phyloP scores from a whole-genome alignment of 768 basidiomycete genomes.

The Suillus brevipes region DNA sequence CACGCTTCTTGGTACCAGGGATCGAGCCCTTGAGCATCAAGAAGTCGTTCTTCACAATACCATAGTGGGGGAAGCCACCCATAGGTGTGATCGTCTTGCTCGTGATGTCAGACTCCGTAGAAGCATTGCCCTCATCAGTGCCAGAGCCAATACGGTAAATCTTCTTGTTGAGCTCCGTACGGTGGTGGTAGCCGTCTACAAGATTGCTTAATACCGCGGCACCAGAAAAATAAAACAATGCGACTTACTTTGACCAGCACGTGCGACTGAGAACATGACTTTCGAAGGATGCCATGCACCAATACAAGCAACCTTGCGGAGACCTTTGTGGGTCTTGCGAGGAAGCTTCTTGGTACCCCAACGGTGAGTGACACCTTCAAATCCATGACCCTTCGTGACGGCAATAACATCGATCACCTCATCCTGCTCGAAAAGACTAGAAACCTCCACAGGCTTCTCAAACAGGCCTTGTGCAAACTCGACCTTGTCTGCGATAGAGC shows the following conservation, averaged over 20 bases:
- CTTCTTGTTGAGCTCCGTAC: slow-evolving; percentile 98
- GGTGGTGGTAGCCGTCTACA: slow-evolving; percentile 93
- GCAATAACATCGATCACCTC: slow-evolving; percentile 96
- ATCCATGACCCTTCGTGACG: slow-evolving; percentile 99
- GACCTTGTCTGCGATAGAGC: slow-evolving; percentile 94
- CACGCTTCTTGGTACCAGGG: slow-evolving; percentile 97
- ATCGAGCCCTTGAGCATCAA: slow-evolving; percentile 95
- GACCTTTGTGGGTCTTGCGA: slow-evolving; percentile 99
- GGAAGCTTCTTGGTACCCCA: slow-evolving; percentile 99
- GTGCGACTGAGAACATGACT: slow-evolving; percentile 99
- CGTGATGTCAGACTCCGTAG: slow-evolving; percentile 93
- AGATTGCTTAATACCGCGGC: slow-evolving; percentile 9
- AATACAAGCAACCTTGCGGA: slow-evolving; percentile 98
- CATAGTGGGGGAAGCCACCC: slow-evolving; percentile 99
- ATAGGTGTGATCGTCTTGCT: slow-evolving; percentile 93
- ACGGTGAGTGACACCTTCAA: slow-evolving; percentile 98
- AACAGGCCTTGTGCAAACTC: slow-evolving; percentile 92
- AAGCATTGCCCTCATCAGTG: slow-evolving; percentile 76
- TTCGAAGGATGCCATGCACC: slow-evolving; percentile 98
- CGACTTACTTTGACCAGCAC: slow-evolving; percentile 96
- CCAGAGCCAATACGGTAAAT: slow-evolving; percentile 92
- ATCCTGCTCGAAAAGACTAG: slow-evolving; percentile 90
- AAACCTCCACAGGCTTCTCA: slow-evolving; percentile 92
- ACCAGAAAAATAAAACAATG: slow-evolving; percentile 1
- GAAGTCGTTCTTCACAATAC: slow-evolving; percentile 98